phyloP scores from a whole-genome alignment of 163 green algal genomes.

The Trebouxiophyceae sp. region DNA sequence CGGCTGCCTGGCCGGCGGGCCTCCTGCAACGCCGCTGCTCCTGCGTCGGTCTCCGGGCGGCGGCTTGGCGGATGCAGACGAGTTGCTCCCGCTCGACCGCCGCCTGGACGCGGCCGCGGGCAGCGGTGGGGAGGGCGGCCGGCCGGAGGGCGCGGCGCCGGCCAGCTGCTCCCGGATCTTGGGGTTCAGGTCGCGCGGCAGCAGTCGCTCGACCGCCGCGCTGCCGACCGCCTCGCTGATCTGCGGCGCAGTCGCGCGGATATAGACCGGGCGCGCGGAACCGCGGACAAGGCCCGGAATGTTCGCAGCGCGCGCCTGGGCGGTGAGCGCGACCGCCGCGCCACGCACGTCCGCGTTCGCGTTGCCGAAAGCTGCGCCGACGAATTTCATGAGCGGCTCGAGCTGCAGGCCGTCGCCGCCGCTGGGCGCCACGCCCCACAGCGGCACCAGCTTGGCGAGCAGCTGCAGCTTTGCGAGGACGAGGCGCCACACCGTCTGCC shows the following conservation, averaged over 20 bases:
- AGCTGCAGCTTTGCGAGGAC: conserved; percentile 52
- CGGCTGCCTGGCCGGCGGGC: no score
- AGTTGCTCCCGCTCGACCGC: no score
- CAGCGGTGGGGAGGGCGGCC: no score
- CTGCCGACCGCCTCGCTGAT: no score
- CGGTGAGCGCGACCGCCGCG: conserved; percentile 48
- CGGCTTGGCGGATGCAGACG: no score
- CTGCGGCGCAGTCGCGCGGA: no score
- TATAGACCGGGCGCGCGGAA: no score
- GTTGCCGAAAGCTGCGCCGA: conserved; percentile 49
- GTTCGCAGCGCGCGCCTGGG: conserved; percentile 17
- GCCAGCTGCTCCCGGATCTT: conserved; percentile 74
- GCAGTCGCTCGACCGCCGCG: conserved; percentile 19
- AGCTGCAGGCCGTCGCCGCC: conserved; percentile 47
- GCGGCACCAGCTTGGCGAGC: conserved; percentile 44
- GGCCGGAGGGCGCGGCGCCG: no score
- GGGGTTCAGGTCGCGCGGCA: conserved; percentile 67
- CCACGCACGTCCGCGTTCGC: conserved; percentile 59
- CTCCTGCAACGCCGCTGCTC: no score
- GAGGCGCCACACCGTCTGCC: conserved; percentile 55
- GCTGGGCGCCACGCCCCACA: conserved; percentile 38
- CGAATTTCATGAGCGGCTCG: conserved; percentile 64
- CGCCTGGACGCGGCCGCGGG: no score
- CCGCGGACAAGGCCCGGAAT: no score
- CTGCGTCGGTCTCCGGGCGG: no score